Evolutionary conservation across 495 filamentous ascomycete species (phyloP), one percentile per base, ranked within the genome.

Genomic region (Xylaria venustula): DNA sequence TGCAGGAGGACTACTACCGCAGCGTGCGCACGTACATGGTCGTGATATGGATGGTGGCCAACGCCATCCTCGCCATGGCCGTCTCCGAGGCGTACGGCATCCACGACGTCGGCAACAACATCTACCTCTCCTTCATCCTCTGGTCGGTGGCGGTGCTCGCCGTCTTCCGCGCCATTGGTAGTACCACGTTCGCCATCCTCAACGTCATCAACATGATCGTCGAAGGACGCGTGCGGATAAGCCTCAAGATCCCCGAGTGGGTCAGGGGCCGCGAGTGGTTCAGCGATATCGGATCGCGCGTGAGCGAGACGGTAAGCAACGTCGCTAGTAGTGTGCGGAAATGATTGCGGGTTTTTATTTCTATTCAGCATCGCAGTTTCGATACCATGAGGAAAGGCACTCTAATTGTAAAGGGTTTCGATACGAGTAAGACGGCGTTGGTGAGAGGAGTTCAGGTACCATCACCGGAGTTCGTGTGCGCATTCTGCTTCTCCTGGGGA

Each of bases 11-110:
- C 75, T 99, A 99, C 80, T 99, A 99, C 80, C 89, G 92, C 65
- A 91, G 90, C 46, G 95, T 99, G 45, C 87, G 95, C 40, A 98
- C 95, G 12, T 99, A 99, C 84, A 96, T 99, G 86, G 95, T 99
- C 0, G 87, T 93, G n/a, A 81, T 86, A 32, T 99, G 95, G 95
- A 91, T 99, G 87, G 76, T 94, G 5, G 85, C 87, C 47, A 99
- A 99, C 71, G 89, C 91, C 12, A 83, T 96, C 62, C 83, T 99
- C 9, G 92, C 90, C 61, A 98, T 99, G 95, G 85, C 87, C 7
- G 89, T 98, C 0, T 88, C 83, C n/a, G 93, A 98, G 75, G 86
- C 89, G 14, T 98, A 97, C 73, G 83, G 82, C 17, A 72, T 80
- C 40, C 80, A 78, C 0, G 80, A 85, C 40, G 86, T 97, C 54